These are phyloP conservation scores for Phyllosticta citribraziliensis DNA, from an alignment of 2,329 filamentous ascomycete genomes.

Conservation along the genomic window DNA sequence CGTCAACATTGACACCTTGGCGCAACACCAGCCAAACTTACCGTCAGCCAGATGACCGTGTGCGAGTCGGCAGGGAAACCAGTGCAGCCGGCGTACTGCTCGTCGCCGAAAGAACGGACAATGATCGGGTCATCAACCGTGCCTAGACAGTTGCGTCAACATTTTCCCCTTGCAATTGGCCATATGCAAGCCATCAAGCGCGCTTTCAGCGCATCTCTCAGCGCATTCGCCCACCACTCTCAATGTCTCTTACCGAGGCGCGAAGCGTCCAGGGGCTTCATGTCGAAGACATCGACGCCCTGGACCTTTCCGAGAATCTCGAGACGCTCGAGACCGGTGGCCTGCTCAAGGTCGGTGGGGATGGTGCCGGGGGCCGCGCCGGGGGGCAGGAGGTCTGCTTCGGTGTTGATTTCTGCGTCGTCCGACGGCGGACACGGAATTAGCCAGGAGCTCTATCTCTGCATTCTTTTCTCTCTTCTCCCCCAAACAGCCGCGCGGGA, in stretches of 20 bases:
- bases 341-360: constrained; percentile 88
- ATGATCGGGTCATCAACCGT: constrained; percentile 79
- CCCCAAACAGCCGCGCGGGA: neutral
- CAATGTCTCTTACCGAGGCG: constrained; percentile 56
- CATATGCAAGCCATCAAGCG: neutral
- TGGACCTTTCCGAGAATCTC: constrained; percentile 99
- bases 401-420: constrained; percentile 64
- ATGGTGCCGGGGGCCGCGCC: constrained; percentile 76
- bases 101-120: constrained; percentile 84
- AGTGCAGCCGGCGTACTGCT: constrained; percentile 96
- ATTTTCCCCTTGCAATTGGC: neutral
- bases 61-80: constrained; percentile 90
- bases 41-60: constrained; percentile 79
- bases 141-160: constrained; percentile 40
- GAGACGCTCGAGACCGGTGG: constrained; percentile 95
- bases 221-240: neutral
- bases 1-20: constrained; percentile 9
- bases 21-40: constrained; percentile 36
- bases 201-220: neutral
- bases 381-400: constrained; percentile 74
- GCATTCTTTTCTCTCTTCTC: constrained; percentile 13
- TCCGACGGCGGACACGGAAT: constrained; percentile 12
- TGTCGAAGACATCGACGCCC: constrained; percentile 95
- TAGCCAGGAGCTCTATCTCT: constrained; percentile 16
- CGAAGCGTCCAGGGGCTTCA: constrained; percentile 88